Conservation (phyloP, 179 eudicot species). For the Silene coronaria region DNA sequence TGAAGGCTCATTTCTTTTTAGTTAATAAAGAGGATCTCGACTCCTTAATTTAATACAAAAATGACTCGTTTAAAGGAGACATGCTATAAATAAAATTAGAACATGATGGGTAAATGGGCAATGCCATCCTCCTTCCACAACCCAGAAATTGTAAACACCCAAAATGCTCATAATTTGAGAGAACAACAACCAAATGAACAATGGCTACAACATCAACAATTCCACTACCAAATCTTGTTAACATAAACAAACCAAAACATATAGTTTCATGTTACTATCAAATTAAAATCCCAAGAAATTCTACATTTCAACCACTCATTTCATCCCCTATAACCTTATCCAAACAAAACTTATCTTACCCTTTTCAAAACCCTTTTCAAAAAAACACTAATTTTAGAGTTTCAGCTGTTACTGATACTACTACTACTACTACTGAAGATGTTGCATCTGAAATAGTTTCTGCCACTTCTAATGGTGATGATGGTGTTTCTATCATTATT, state of each 20-base stretch:
- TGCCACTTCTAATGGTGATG: slow-evolving; percentile 35
- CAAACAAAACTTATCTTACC: slow-evolving; percentile 14
- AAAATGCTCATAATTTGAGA: background rate
- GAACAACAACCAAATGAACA: slow-evolving; percentile 12
- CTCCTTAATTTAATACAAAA: too few relatives aligned
- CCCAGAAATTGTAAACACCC: background rate
- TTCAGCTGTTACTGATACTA: slow-evolving; percentile 18
- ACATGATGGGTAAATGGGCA: background rate
- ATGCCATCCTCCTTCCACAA: background rate
- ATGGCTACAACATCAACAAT: slow-evolving; percentile 24
- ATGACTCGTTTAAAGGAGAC: too few relatives aligned
- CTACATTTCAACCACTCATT: slow-evolving; percentile 31
- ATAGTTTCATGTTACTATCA: background rate
- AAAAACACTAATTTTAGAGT: slow-evolving; percentile 23
- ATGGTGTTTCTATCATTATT: slow-evolving; percentile 33
- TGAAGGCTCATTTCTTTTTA: too few relatives aligned
- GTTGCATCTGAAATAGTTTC: slow-evolving; percentile 42
- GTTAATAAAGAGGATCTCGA: too few relatives aligned
- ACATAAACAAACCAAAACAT: slow-evolving; percentile 9
- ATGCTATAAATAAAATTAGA: background rate
- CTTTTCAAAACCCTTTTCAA: slow-evolving; percentile 11
- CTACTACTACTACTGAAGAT: slow-evolving; percentile 29
- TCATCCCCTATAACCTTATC: slow-evolving; percentile 28
- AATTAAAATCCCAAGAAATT: background rate
- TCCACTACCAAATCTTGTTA: slow-evolving; percentile 13